Evolutionary conservation across 73 alveolate species (phyloP).

Genomic region (Tetrahymena elliotti): DNA sequence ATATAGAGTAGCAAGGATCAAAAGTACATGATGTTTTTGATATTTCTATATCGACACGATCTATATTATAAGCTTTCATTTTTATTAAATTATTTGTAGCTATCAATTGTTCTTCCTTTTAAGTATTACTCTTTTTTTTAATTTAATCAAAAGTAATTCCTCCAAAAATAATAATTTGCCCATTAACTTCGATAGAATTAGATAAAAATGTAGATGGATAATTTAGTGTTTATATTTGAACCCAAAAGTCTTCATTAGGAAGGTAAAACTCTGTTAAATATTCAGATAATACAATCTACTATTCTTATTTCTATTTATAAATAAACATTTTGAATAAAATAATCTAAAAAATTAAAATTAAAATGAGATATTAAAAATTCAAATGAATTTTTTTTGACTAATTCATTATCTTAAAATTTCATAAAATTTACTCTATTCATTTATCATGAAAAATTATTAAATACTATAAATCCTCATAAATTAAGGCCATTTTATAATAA

Average conservation of each 20-base stretch:
- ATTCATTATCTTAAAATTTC: too few species aligned
- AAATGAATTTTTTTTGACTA: too few species aligned
- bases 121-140: not conserved
- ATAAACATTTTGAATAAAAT: not conserved
- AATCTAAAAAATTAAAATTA: too few species aligned
- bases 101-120: not conserved
- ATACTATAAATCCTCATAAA: too few species aligned
- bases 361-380: too few species aligned
- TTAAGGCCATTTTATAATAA: too few species aligned
- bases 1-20: not conserved
- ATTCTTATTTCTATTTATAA: not conserved
- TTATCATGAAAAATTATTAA: too few species aligned
- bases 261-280: not conserved
- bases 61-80: not conserved
- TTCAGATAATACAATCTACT: not conserved
- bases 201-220: not conserved
- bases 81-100: not conserved
- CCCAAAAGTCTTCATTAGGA: not conserved
- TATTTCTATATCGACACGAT: not conserved
- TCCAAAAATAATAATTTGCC: not conserved
- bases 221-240: not conserved
- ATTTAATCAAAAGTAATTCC: not conserved
- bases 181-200: not conserved
- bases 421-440: too few species aligned
- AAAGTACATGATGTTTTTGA: not conserved